Base-by-base conservation (phyloP, 2,329 filamentous ascomycete species). In the Ustulina deusta region DNA sequence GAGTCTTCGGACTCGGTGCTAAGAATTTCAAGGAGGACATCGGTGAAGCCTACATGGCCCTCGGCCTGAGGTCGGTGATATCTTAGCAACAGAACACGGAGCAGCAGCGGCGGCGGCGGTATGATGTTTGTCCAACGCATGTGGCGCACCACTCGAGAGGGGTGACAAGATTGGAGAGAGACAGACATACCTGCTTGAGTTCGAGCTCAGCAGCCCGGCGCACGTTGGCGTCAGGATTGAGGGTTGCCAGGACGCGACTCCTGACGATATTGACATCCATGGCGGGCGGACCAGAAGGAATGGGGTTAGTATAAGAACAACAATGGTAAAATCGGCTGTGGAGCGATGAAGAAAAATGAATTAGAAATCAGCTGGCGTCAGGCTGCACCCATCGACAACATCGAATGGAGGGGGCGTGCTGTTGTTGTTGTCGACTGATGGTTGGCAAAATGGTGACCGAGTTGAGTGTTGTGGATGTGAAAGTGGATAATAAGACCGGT, bases 21-120 rank as follows among this genome's bases (percentile, higher is more conserved):
- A 74, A 98, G 85, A 77, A 99, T 94, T 79, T 97, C 93, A 76
- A 97, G 86, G 70, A 98, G 89, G 75, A 93, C 93, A 81, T 96
- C 93, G 79, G 93, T 91, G 81, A 99, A 98, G 73, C 94, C 94
- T 69, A 92, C 86, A 81, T 94, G 91, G 75, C 93, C 90, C 84
- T 98, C 95, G 79, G 96, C 93, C 94, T 97, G 78, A 52, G 57
- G 66, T 65, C 44, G 56, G 36, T 48, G 46, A 68, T 58, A 55
- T 29, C 34, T 13, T 55, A 38, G 69, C 29, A 70, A 69, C 64
- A 72, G 20, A 71, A 68, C 58, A 69, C 13, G 48, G 42, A 58
- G 65, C 52, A 56, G 42, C 25, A 20, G 25, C 46, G 13, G 20
- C 25, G 29, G 44, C 46, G 59, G 66, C 49, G 42, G 60, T n/a